Base-by-base conservation (phyloP, 1,284 basidiomycete genomes). In the Testicularia cyperi region DNA sequence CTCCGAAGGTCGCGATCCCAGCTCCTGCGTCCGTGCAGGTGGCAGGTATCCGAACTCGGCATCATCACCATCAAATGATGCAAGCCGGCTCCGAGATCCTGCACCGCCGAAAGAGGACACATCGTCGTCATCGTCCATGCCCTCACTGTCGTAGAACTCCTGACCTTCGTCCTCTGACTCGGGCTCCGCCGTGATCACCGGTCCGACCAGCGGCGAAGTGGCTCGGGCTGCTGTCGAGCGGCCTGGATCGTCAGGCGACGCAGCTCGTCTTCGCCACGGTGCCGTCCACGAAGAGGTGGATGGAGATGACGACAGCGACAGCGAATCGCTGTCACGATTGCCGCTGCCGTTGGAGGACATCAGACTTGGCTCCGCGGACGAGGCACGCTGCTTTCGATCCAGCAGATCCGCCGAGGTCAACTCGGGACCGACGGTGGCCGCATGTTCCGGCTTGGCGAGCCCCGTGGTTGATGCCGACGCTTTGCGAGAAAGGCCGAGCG, bases 161-260 rank as follows among this genome's bases (percentile, higher is more conserved):
- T 47, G 53, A 20, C 56, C 55, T 20, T 48, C 64, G 35, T 54
- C 60, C 30, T 64, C 52, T 23, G 29, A 31, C 21, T 57, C 61
- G 3, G 55, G 56, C 20, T 64, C 61, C 5, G 55, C 61, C 0
- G 56, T 62, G 19, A 61, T 52, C 14, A 57, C 65, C 1, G 66
- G 58, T 2, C 68, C 68, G 1, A 70, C 55, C 5, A 70, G 29
- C 4, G 68, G 68, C 14, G 46, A 54, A 0, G 57, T 70, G 2
- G 67, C 62, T 3, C 57, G 34, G 19, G 27, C 28, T 9, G 9
- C 8, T 8, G 29, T 15, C 1, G 19, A 14, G 3, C 26, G 7
- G 22, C 23, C 12, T 13, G 15, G 15, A 6, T 32, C 36, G 38
- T 40, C 46, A 4, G 67, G 62, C 18, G 49, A 53, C 6, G 57